Base-by-base conservation (phyloP, 768 basidiomycete species). In the Lentinula sp. region DNA sequence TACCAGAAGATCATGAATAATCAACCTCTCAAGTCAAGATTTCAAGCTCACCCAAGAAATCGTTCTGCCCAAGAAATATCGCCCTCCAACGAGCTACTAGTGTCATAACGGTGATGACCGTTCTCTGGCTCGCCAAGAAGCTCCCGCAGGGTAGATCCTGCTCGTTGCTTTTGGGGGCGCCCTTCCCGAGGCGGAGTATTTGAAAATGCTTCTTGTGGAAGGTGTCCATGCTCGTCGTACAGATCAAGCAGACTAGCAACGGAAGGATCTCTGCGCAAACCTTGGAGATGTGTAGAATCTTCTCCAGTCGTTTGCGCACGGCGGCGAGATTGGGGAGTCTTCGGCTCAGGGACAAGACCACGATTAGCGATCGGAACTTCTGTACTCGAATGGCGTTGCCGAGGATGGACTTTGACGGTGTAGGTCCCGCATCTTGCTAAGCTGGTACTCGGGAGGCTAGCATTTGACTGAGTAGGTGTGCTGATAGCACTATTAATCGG, bases 31-130 rank as follows among this genome's bases (percentile, higher is more conserved):
- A 13, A 41, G 45, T 15, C 41, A 41, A 57, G 28, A 18, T 8
- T 28, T 39, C 13, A 23, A n/a, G 67, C 84, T 61, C 65, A 91
- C 90, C 79, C 81, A 57, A 91, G 76, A 71, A 83, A 86, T 46
- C 82, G 80, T 73, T 93, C 90, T 12, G 90, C 90, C 90, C 90
- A 93, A 2, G 90, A 91, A 58, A 93, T 90, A 65, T 92, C 90
- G 6, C 89, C 85, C 69, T 90, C 88, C 6, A 68, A 63, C 0
- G 68, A 72, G 63, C 76, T 77, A n/a, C 71, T 68, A 59, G 76
- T 73, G 36, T 45, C 58, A 20, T 62, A 48, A 18, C 60, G 64
- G 23, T 15, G 46, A 64, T 15, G 46, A 64, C 28, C 64, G 58
- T 23, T 67, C 61, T 8, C 73, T 72, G 85, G 77, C 57, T 79